Conservation (phyloP, 805 yeast species). For the Saccharomycopsis sp. region DNA sequence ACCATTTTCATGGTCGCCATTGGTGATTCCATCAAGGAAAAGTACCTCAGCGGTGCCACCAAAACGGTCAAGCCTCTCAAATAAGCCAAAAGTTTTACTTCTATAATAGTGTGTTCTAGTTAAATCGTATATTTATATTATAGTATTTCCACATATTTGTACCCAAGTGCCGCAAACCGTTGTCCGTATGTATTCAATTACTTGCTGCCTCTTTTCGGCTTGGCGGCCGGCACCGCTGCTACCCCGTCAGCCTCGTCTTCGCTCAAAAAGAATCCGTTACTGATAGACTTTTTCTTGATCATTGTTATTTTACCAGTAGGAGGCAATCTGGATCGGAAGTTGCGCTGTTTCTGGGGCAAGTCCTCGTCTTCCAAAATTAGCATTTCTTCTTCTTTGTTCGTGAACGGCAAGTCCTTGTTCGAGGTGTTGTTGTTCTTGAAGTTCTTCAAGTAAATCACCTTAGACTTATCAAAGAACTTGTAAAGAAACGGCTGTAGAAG, state of each 20-base stretch:
- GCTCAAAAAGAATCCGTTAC: conserved; percentile 47
- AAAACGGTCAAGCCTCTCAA: neutral
- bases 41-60: neutral
- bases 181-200: too few species aligned
- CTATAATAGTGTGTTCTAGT: neutral
- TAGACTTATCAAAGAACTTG: conserved; percentile 37
- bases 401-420: conserved; percentile 31
- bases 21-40: conserved; percentile 84
- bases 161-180: too few species aligned
- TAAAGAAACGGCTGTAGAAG: conserved; percentile 50
- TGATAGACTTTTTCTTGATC: conserved; percentile 55
- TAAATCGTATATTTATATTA: neutral
- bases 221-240: neutral
- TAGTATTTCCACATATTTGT: too few species aligned
- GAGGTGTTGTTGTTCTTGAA: conserved; percentile 32
- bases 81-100: neutral
- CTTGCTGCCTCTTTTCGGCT: neutral
- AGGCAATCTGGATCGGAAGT: conserved; percentile 72
- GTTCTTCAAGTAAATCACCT: conserved; percentile 36
- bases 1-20: conserved; percentile 97
- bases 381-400: conserved; percentile 22
- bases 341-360: conserved; percentile 70
- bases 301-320: conserved; percentile 82
- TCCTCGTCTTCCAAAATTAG: conserved; percentile 73
- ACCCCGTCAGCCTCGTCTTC: conserved; percentile 25